A percentile compares a stretch with the other conserved stretches of the same genome.
Conservation (phyloP, 2,329 filamentous ascomycete species). For the Trichoderma afroharzianum region DNA sequence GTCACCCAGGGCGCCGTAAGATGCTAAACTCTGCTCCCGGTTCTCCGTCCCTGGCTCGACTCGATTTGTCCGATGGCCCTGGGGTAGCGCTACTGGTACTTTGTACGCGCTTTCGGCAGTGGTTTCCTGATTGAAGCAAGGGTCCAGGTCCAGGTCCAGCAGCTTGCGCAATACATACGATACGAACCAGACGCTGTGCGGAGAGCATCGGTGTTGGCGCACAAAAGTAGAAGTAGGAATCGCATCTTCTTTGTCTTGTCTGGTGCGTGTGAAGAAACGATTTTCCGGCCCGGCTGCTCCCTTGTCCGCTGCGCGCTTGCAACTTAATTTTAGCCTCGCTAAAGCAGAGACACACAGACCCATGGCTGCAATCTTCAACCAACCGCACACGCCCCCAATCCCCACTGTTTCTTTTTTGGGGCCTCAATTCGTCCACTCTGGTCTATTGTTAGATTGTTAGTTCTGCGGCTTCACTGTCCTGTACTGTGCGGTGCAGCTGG, state of each 20-base stretch:
- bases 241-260: neutral
- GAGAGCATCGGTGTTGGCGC: neutral
- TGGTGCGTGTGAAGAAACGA: neutral
- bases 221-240: neutral
- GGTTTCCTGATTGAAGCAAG: neutral
- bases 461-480: neutral
- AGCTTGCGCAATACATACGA: neutral
- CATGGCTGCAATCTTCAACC: neutral
- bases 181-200: neutral
- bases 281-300: slow-evolving; percentile 7
- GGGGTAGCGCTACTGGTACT: neutral
- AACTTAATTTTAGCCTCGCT: slow-evolving; percentile 18
- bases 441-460: neutral
- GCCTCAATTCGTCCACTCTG: neutral
- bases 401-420: neutral
- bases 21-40: neutral
- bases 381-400: slow-evolving; percentile 15
- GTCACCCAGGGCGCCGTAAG: neutral
- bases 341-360: slow-evolving; percentile 6
- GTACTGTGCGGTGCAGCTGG: neutral
- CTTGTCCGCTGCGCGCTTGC: slow-evolving; percentile 15
- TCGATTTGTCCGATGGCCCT: neutral
- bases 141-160: neutral
- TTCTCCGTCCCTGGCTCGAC: neutral
- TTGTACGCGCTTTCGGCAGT: neutral